Evolutionary conservation across 352 stramenopile species (phyloP).

Genomic region (Achlya hypogyna): DNA sequence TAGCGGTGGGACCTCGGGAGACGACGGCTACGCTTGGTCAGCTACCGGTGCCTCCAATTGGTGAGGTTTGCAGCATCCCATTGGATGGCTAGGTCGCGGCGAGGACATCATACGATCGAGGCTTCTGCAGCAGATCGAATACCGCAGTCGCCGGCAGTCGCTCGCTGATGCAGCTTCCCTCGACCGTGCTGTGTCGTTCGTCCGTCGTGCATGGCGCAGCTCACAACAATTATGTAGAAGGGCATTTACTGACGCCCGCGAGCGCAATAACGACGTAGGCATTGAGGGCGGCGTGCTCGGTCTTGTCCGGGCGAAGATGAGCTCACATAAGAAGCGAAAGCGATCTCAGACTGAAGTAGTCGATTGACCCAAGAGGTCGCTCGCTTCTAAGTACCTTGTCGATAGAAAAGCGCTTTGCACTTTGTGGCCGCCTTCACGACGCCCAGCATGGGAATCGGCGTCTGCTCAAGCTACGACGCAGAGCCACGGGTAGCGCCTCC

Average conservation of each 20-base stretch:
- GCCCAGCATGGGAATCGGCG: conserved; percentile 55
- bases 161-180: conserved; percentile 22
- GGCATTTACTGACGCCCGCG: conserved; percentile 27
- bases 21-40: neutral
- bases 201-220: conserved; percentile 6
- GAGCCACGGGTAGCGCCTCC: neutral
- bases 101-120: conserved; percentile 55
- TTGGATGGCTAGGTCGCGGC: conserved; percentile 46
- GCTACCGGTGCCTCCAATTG: neutral
- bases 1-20: conserved; percentile 26
- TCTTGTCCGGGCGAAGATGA: conserved; percentile 14
- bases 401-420: neutral
- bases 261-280: conserved; percentile 27
- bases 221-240: neutral
- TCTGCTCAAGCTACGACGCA: conserved; percentile 12
- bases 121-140: conserved; percentile 30
- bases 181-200: conserved; percentile 25
- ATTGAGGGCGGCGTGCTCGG: conserved; percentile 52
- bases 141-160: neutral
- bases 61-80: neutral
- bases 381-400: too few relatives aligned
- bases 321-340: neutral
- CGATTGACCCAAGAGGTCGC: too few relatives aligned
- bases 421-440: conserved; percentile 54
- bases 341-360: neutral